These are phyloP conservation scores for Artemisia tridentata DNA, from an alignment of 129 eudicot species.

Conservation along the genomic window DNA sequence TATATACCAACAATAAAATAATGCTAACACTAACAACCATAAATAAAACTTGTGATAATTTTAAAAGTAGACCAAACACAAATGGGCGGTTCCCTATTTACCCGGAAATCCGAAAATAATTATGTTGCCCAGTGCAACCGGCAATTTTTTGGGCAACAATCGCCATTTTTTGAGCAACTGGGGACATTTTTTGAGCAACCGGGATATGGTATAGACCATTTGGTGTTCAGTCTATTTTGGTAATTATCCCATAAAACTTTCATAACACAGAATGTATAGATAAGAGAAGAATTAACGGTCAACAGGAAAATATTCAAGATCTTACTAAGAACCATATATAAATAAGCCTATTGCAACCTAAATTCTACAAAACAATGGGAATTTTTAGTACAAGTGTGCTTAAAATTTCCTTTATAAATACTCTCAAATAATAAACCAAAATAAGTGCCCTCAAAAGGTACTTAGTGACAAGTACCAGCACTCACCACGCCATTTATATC, in stretches of 20 bases:
- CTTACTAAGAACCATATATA: constrained; percentile 5
- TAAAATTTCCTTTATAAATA: constrained; percentile 26
- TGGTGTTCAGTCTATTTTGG: too few relatives aligned
- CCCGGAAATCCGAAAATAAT: too few relatives aligned
- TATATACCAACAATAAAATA: background rate
- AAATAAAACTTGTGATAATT: too few relatives aligned
- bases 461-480: constrained; percentile 51
- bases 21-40: background rate
- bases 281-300: background rate
- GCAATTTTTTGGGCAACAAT: too few relatives aligned
- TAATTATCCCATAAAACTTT: too few relatives aligned
- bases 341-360: constrained; percentile 19
- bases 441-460: constrained; percentile 37
- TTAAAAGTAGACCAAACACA: too few relatives aligned
- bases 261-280: constrained; percentile 21
- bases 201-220: too few relatives aligned
- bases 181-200: too few relatives aligned
- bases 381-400: constrained; percentile 20
- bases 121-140: too few relatives aligned
- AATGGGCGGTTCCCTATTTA: too few relatives aligned
- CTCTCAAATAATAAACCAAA: constrained; percentile 24
- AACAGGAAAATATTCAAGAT: constrained; percentile 18
- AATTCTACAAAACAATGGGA: constrained; percentile 3
- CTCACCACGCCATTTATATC: constrained; percentile 40
- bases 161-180: too few relatives aligned